Base-by-base conservation (phyloP, 371 early-diverging fungal species). In the Zychaea mexicana region DNA sequence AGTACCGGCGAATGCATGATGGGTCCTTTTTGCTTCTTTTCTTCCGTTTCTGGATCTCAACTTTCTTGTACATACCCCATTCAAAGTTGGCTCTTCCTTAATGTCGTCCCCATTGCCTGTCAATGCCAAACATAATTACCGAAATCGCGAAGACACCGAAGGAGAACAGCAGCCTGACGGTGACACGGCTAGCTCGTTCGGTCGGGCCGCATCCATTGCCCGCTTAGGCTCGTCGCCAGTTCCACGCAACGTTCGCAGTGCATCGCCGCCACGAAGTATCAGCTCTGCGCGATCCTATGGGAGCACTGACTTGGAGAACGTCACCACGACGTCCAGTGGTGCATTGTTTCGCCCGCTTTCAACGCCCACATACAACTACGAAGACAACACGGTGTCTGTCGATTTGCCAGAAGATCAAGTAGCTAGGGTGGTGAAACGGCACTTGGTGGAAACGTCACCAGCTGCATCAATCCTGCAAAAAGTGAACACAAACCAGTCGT, bases 381-480 rank as follows among this genome's bases (percentile, higher is more conserved):
- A 74, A 49, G 75, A 77, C 24, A 68, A 73, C 46, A 78, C 79
- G 2, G 65, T 78, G 9, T 73, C 76, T 26, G 78, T 76, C 13
- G 86, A 84, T 55, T 68, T 90, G 17, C 76, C 90, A 10, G 83
- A 85, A 22, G 87, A 88, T 6, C 86, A 88, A 65, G 89, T 88
- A 0, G 89, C 89, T 22, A 77, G 81, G 49, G 84, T 88, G 9
- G 87, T 91, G 24, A 86, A 86, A 61, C 79, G 87, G 15, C 91
- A 91, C 56, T 76, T 91, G 57, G 89, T 88, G n/a, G 64, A 61
- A 42, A 72, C 78, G 0, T 77, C 77, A 2, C 77, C 79, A 22
- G 69, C 73, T 26, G 61, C 68, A 0, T 80, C 77, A 7, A 30
- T 72, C 13, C 67, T 70, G 19, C 64, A 72, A 49, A 65, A 60